Percentiles rank a stretch among this genome's conserved stretches.
phyloP scores from a whole-genome alignment of 1,284 basidiomycete species.

The Rhodotorula glutinis region DNA sequence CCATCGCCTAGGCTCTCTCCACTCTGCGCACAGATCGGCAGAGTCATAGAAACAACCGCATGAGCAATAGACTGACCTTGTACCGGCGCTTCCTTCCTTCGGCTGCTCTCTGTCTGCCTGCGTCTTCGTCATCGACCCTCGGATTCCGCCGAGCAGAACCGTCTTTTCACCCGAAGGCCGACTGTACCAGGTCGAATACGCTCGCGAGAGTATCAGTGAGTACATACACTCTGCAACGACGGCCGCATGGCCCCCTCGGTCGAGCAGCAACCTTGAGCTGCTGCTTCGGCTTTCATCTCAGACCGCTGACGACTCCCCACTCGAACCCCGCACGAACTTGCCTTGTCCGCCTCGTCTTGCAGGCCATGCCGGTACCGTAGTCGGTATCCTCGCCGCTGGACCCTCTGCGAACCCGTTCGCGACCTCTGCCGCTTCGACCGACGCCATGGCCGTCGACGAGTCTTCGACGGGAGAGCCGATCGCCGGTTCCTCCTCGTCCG shows the following conservation, averaged over 20 bases:
- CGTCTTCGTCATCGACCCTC: not conserved
- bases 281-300: no score
- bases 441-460: slow-evolving; percentile 42
- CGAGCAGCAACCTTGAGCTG: no score
- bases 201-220: slow-evolving; percentile 43
- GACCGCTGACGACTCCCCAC: not conserved
- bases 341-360: not conserved
- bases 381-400: slow-evolving; percentile 44
- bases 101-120: not conserved
- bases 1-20: not conserved
- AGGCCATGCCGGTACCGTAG: slow-evolving; percentile 45
- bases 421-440: slow-evolving; percentile 27
- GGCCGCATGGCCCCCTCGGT: no score
- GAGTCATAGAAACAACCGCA: no score
- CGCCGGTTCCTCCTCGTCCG: not conserved
- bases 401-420: slow-evolving; percentile 40
- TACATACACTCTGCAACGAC: not conserved
- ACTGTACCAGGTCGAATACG: slow-evolving; percentile 45
- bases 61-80: no score
- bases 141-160: slow-evolving; percentile 16
- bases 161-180: slow-evolving; percentile 45
- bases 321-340: no score
- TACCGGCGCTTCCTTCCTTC: no score
- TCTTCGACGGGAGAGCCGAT: no score
- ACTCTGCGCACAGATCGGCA: no score